Base-by-base conservation (phyloP, 306 rosid species). In the Boehmeria nivea region DNA sequence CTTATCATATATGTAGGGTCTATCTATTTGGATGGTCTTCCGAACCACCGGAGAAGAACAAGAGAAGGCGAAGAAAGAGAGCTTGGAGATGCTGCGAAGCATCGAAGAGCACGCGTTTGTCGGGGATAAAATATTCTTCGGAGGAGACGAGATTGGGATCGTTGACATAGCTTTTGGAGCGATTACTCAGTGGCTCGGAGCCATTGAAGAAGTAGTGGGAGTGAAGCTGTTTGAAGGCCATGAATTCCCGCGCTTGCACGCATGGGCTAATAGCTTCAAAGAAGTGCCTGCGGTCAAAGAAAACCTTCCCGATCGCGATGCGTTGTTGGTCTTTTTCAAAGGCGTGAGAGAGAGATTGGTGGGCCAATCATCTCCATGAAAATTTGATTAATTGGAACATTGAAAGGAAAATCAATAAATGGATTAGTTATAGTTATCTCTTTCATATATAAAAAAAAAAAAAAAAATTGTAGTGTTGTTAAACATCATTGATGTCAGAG, bases 181-280 rank as follows among this genome's bases (percentile, higher is more conserved):
- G 48, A 20, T 77, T 3, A 57, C 67, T 37, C 7, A 26, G 33
- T 60, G 69, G 53, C 17, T 63, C 45, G 54, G 40, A 45, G n/a
- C 8, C 19, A 20, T 43, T 8, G 75, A 77, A 56, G 70, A 72
- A 21, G 42, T 46, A 15, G 62, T n/a, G 5, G 78, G 78, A 8
- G 28, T 63, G 11, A 60, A 60, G 38, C 12, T 72, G 28, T 6
- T 72, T 19, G 68, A 64, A 19, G 31, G 43, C 28, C 12, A 11
- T 6, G 60, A 55, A 36, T 69, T 60, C 8, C 82, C 76, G 28
- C 26, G 28, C 22, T n/a, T 77, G 66, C 34, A 27, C 38, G 64
- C 73, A 14, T 77, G 78, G 82, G n/a, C 42, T 72, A 43, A 46
- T 20, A 64, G 60, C 46, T 60, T 64, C 54, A 64, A 64, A 36